phyloP scores from a whole-genome alignment of 495 filamentous ascomycete species.

The Chaetomium fimeti region DNA sequence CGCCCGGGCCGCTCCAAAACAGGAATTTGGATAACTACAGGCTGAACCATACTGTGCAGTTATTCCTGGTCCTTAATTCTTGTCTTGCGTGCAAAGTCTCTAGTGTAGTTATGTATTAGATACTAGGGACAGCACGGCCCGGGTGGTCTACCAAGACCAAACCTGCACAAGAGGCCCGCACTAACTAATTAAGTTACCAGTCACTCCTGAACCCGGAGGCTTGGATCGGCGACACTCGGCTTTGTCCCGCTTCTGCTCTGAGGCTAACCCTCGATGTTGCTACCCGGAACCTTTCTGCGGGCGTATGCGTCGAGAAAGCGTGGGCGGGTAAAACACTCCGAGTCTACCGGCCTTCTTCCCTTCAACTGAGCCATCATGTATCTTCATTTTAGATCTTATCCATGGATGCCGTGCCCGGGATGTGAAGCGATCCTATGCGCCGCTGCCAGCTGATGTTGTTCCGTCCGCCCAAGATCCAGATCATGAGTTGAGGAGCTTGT shows the following conservation, averaged over 20 bases:
- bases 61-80: no score
- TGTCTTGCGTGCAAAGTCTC: no score
- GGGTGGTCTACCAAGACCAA: no score
- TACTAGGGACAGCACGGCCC: no score
- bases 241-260: not conserved
- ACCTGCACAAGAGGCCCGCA: no score
- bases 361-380: not conserved
- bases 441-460: not conserved
- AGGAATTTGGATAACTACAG: no score
- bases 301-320: not conserved
- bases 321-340: not conserved
- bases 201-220: no score
- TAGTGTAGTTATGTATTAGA: no score
- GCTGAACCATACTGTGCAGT: no score
- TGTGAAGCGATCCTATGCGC: not conserved
- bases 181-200: no score
- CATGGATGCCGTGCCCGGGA: not conserved
- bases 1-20: not conserved
- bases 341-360: not conserved
- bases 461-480: not conserved
- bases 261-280: not conserved
- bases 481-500: constrained; percentile 93
- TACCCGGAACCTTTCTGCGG: not conserved
- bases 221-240: no score
- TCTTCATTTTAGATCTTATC: no score